A percentile compares a stretch with the other conserved stretches of the same genome.
Evolutionary conservation across 352 stramenopile genomes (phyloP).

Genomic region (Globisporangium uncinulatum): DNA sequence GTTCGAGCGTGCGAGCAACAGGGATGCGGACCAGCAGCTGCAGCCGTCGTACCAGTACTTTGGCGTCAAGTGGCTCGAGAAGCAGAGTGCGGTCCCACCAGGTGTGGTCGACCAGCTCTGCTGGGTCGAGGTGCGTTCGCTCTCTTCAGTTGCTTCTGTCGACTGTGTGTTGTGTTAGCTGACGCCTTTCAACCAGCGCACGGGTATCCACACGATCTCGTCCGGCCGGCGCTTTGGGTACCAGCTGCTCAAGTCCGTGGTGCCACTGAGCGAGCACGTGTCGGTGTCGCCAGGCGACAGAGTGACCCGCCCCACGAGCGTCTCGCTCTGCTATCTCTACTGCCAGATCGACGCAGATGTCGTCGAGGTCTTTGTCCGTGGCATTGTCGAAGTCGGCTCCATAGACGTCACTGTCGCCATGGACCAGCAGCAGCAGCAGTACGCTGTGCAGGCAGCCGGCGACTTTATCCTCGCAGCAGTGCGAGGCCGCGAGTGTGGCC

Average conservation of each 20-base stretch:
- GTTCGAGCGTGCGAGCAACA: slow-evolving; percentile 24
- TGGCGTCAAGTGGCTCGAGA: slow-evolving; percentile 60
- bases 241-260: slow-evolving; percentile 51
- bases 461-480: slow-evolving; percentile 39
- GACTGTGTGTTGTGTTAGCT: not conserved
- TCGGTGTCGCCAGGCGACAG: slow-evolving; percentile 3
- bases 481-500: slow-evolving; percentile 32
- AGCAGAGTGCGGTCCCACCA: slow-evolving; percentile 15
- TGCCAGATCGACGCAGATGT: slow-evolving; percentile 28
- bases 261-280: slow-evolving; percentile 25
- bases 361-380: slow-evolving; percentile 52
- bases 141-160: not conserved
- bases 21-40: not conserved
- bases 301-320: slow-evolving; percentile 25
- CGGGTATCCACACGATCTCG: slow-evolving; percentile 23
- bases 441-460: slow-evolving; percentile 21
- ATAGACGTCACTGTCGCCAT: slow-evolving; percentile 4
- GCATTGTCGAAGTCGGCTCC: slow-evolving; percentile 39
- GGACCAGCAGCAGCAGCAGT: slow-evolving; percentile 3
- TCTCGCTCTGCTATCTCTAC: slow-evolving; percentile 67
- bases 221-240: slow-evolving; percentile 38
- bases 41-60: slow-evolving; percentile 43
- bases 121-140: slow-evolving; percentile 39
- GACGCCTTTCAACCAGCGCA: slow-evolving; percentile 15
- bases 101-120: slow-evolving; percentile 42